Percentiles rank a stretch among this genome's conserved stretches.
Evolutionary conservation across 495 filamentous ascomycete species (phyloP).

Genomic region (Xylaria telfairii): DNA sequence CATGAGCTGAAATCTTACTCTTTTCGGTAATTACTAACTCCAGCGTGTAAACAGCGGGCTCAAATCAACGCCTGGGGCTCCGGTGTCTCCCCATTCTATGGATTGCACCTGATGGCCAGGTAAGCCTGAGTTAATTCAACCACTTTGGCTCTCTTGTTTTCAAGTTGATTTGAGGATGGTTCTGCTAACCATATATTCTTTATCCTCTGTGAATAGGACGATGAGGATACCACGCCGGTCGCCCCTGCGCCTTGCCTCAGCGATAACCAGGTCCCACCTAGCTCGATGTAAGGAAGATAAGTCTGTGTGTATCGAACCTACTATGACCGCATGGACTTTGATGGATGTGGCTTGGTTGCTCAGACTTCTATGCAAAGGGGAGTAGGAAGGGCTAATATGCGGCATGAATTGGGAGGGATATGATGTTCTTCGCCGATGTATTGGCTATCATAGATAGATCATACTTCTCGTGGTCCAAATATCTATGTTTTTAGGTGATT

Average conservation of each 20-base stretch:
- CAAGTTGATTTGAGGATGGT: neutral
- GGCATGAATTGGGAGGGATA: neutral
- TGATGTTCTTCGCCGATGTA: neutral
- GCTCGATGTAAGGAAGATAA: slow-evolving; percentile 25
- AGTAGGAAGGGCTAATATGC: neutral
- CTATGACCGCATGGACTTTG: neutral
- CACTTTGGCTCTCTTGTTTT: neutral
- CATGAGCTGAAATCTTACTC: no score
- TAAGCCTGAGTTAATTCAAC: neutral
- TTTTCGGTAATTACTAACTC: no score
- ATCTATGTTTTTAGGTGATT: neutral
- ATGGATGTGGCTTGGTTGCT: neutral
- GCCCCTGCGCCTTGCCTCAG: neutral
- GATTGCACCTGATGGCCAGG: neutral
- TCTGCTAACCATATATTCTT: neutral
- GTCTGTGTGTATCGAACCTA: neutral
- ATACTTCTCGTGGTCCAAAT: neutral
- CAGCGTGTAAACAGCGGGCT: no score
- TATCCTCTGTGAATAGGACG: neutral
- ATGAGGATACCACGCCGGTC: neutral
- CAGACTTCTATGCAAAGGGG: neutral
- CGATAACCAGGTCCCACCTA: slow-evolving; percentile 30
- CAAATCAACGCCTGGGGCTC: slow-evolving; percentile 4
- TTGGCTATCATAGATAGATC: neutral
- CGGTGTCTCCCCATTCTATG: neutral